phyloP scores from a whole-genome alignment of 331 rosid genomes.

The Rhamnella rubrinervis region DNA sequence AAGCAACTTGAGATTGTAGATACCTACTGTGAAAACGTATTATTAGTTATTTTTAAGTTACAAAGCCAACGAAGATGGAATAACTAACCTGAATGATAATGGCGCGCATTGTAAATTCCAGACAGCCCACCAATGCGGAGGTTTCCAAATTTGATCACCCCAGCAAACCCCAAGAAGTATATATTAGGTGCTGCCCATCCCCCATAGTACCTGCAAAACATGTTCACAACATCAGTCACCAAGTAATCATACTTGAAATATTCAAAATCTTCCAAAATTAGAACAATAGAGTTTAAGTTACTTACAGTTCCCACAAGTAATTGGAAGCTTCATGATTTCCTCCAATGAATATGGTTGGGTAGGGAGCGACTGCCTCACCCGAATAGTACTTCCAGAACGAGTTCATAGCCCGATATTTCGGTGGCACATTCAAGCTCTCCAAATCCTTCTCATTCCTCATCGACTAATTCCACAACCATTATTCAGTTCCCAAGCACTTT shows the following conservation, averaged over 20 bases:
- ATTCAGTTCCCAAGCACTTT: not conserved
- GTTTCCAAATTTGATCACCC: conserved; percentile 90
- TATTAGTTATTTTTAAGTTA: not conserved
- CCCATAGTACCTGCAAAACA: conserved; percentile 70
- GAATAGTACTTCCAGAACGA: conserved; percentile 97
- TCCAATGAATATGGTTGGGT: conserved; percentile 89
- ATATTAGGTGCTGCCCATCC: conserved; percentile 98
- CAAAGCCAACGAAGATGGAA: not conserved
- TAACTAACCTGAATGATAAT: conserved; percentile 68
- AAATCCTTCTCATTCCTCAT: conserved; percentile 80
- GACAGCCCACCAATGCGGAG: conserved; percentile 90
- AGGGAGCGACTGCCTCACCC: conserved; percentile 74
- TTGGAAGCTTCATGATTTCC: conserved; percentile 98
- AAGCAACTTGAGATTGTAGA: not conserved
- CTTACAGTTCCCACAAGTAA: conserved; percentile 92
- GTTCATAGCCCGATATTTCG: conserved; percentile 58
- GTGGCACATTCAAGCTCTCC: conserved; percentile 72
- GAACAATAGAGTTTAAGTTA: conserved; percentile 4
- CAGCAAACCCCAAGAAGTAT: conserved; percentile 84
- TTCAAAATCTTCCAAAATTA: no score
- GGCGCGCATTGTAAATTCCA: conserved; percentile 78
- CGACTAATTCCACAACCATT: conserved; percentile 38
- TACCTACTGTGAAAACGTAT: not conserved
- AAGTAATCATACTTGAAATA: no score
- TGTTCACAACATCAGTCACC: not conserved